Conservation (phyloP, 2,329 filamentous ascomycete genomes). For the Colletotrichum sp. region DNA sequence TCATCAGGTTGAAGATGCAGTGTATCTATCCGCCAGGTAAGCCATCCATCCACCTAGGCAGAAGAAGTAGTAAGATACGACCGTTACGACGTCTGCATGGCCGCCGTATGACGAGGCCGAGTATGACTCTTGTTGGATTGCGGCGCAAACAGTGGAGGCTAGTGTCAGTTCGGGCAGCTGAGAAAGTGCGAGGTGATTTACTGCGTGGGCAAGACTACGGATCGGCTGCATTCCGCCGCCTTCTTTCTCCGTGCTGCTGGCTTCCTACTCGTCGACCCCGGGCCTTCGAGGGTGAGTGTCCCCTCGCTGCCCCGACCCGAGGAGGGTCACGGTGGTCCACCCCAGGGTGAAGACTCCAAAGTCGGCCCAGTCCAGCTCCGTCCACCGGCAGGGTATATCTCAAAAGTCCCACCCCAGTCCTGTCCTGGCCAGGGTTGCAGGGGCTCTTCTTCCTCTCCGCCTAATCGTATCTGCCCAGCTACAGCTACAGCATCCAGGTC, state of each 20-base stretch:
- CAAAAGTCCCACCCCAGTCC: slow-evolving; percentile 11
- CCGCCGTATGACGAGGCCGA: neutral
- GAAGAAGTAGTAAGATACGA: neutral
- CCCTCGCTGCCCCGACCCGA: neutral
- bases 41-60: neutral
- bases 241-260: neutral
- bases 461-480: neutral
- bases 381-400: neutral
- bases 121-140: neutral
- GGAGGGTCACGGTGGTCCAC: neutral
- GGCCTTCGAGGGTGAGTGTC: neutral
- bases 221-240: neutral
- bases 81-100: neutral
- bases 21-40: neutral
- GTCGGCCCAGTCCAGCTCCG: neutral
- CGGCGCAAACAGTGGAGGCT: neutral
- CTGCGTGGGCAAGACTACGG: neutral
- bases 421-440: neutral
- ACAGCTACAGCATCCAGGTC: neutral
- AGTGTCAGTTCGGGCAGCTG: slow-evolving; percentile 9
- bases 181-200: neutral
- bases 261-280: neutral
- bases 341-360: neutral
- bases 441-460: neutral
- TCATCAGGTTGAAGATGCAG: neutral